These are phyloP conservation scores for Ascochyta koolunga DNA, from an alignment of 2,329 filamentous ascomycete genomes.

Conservation along the genomic window DNA sequence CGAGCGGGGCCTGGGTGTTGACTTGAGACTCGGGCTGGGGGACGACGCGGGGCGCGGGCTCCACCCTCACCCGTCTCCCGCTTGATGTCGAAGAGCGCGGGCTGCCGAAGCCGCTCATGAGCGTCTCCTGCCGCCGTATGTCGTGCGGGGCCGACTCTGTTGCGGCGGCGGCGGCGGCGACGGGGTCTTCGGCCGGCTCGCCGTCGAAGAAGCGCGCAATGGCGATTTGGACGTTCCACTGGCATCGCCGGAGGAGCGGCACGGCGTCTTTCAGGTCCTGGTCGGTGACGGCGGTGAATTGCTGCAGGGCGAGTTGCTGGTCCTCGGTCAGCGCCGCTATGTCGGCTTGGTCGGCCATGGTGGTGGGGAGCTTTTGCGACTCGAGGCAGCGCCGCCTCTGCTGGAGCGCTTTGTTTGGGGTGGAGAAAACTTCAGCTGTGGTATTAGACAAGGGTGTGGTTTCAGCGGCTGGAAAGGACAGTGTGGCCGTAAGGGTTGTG, in stretches of 20 bases:
- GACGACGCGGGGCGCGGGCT: constrained; percentile 82
- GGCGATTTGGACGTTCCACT: constrained; percentile 98
- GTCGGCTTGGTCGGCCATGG: constrained; percentile 58
- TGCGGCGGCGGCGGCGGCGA: constrained; percentile 69
- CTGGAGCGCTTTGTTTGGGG: neutral
- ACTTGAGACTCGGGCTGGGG: constrained; percentile 72
- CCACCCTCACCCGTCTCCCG: constrained; percentile 53
- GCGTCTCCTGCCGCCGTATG: constrained; percentile 72
- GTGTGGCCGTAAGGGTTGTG: no score
- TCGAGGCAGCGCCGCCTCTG: neutral
- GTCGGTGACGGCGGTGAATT: constrained; percentile 86
- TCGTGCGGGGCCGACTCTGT: constrained; percentile 65
- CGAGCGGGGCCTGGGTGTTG: constrained; percentile 72
- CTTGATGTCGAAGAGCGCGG: constrained; percentile 41
- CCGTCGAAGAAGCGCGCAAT: constrained; percentile 98
- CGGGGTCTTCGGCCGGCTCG: constrained; percentile 76
- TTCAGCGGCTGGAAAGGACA: constrained; percentile 7
- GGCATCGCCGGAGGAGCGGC: constrained; percentile 78
- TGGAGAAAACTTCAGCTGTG: no score
- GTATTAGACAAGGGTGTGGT: no score
- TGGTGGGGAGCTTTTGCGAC: neutral
- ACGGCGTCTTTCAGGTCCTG: constrained; percentile 79
- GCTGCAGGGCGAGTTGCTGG: constrained; percentile 84
- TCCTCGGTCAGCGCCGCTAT: constrained; percentile 73
- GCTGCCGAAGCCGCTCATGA: constrained; percentile 59